A percentile compares a stretch with the other conserved stretches of the same genome.
phyloP scores from a whole-genome alignment of 306 rosid genomes.

The Glycine latifolia region DNA sequence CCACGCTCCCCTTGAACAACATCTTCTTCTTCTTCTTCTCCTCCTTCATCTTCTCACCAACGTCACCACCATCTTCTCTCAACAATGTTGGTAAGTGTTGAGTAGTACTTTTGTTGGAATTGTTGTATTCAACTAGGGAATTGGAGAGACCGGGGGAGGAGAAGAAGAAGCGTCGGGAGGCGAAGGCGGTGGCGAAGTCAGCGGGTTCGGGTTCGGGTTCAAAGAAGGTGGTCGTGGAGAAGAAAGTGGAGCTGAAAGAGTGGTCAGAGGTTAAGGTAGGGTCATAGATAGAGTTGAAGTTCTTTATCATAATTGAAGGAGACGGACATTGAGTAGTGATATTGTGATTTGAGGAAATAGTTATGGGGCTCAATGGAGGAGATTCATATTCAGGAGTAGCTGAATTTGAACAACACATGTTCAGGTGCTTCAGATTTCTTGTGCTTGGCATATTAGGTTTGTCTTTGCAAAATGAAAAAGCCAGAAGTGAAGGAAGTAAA shows the following conservation, averaged over 20 bases:
- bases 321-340: constrained; percentile 38
- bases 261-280: constrained; percentile 44
- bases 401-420: constrained; percentile 74
- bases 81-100: background rate
- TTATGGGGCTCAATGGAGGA: constrained; percentile 42
- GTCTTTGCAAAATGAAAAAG: background rate
- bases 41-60: background rate
- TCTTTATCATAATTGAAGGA: constrained; percentile 58
- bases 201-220: constrained; percentile 34
- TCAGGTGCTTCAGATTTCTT: constrained; percentile 51
- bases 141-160: constrained; percentile 89
- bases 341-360: constrained; percentile 36
- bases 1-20: constrained; percentile 66
- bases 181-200: constrained; percentile 73
- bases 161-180: constrained; percentile 94
- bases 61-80: background rate
- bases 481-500: background rate
- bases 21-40: background rate
- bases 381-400: constrained; percentile 45
- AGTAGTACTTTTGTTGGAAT: background rate
- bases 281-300: constrained; percentile 91
- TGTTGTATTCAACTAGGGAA: constrained; percentile 64
- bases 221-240: constrained; percentile 17
- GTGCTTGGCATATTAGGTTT: constrained; percentile 58
- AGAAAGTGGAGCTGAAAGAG: constrained; percentile 50